Base-by-base conservation (phyloP, 2,329 filamentous ascomycete genomes). In the Neospermospora avenae region DNA sequence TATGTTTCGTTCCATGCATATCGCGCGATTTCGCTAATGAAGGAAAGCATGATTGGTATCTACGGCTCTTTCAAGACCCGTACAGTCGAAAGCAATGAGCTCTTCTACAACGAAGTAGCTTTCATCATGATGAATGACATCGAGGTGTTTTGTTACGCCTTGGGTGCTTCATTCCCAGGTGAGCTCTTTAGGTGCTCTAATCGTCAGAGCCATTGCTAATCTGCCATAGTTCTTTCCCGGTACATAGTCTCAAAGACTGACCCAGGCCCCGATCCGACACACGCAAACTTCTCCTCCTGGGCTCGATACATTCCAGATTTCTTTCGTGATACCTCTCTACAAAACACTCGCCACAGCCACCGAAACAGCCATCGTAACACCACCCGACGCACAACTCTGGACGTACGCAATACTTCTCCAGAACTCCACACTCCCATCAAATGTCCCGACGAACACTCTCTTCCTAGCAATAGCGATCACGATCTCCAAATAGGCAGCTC, bases 61-160 rank as follows among this genome's bases (percentile, higher is more conserved):
- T 70, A 66, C 25, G 67, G 66, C 11, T 64, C 65, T 2, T 70
- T 55, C 20, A 58, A 57, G 24, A 65, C 58, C 16, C 63, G 68
- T 13, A 65, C 60, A 5, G 41, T 55, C 11, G 58, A 57, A 16
- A 42, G 25, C 14, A 54, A 65, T 22, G 65, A 72, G 28, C 52
- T 58, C 2, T 66, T 63, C 54, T 72, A 68, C 37, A 59, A 65
- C 22, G 68, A 72, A 59, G 65, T 63, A 2, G 56, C 63, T 10
- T 72, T 65, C 37, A 58, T 71, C 11, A 71, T 72, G 65, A 65
- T 68, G 42, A 70, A 66, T 46, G 69, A 71, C 42, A 68, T 72
- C 25, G 70, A 72, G 49, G 66, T 71, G 22, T 59, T 71, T 11
- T 69, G 69, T 60, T 72, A 72, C 58, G 58, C 69, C 6, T 51